Evolutionary conservation across 2,329 filamentous ascomycete genomes (phyloP).

Genomic region (Pestalotiopsis fici): DNA sequence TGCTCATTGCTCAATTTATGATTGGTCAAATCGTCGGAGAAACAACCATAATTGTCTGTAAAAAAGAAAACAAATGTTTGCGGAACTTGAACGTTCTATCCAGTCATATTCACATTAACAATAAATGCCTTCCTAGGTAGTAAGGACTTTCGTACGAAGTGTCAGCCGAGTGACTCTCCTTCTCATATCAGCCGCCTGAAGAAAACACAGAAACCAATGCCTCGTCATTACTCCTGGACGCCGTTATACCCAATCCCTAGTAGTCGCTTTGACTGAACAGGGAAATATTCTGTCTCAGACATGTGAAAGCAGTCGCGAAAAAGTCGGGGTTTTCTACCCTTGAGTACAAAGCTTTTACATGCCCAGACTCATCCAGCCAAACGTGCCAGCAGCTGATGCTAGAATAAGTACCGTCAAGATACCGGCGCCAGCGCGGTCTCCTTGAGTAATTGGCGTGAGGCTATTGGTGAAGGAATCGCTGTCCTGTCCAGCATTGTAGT

Average conservation of each 20-base stretch:
- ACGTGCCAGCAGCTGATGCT: conserved; percentile 38
- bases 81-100: neutral
- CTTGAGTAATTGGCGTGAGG: conserved; percentile 38
- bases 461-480: conserved; percentile 33
- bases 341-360: conserved; percentile 18
- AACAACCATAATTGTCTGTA: no score
- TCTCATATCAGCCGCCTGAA: neutral
- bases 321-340: neutral
- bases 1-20: no score
- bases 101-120: neutral
- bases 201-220: neutral
- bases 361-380: conserved; percentile 51
- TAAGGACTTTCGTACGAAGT: neutral
- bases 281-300: neutral
- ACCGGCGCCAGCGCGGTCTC: conserved; percentile 47
- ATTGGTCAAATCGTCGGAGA: no score
- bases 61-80: no score
- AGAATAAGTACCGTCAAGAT: conserved; percentile 49
- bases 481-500: conserved; percentile 41
- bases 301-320: neutral
- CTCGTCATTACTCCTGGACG: neutral
- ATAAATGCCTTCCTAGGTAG: neutral
- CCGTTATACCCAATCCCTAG: neutral
- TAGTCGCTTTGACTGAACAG: neutral
- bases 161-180: neutral